Evolutionary conservation across 208 protist species (phyloP).

Genomic region (Crithidia acanthocephali): DNA sequence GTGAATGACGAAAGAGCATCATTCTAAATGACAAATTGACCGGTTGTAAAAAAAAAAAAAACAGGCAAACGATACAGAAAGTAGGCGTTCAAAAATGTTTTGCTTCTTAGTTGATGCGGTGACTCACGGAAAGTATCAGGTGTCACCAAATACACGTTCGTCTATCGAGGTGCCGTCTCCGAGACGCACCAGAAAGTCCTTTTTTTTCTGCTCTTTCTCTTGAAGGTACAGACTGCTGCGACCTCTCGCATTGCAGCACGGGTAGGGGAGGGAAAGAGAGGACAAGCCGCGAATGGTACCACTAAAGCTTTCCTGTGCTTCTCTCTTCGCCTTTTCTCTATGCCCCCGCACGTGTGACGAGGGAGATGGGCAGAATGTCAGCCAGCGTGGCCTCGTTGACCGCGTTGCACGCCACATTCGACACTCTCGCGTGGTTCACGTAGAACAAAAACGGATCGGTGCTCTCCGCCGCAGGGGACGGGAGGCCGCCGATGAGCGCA

Average conservation of each 20-base stretch:
- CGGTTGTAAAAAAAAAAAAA: background rate
- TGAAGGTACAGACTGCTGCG: no score
- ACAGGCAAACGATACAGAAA: slow-evolving; percentile 1
- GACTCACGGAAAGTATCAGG: background rate
- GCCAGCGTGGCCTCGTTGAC: slow-evolving; percentile 29
- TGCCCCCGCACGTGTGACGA: slow-evolving; percentile 23
- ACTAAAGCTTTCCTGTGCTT: background rate
- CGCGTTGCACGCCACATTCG: slow-evolving; percentile 39
- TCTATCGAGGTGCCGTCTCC: background rate
- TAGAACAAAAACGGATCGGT: slow-evolving; percentile 53
- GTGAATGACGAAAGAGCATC: background rate
- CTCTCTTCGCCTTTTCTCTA: background rate
- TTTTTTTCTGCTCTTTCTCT: background rate
- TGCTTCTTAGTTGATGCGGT: no score
- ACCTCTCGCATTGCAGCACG: background rate
- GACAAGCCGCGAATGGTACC: no score
- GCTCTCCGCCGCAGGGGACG: slow-evolving; percentile 18
- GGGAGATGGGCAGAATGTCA: slow-evolving; percentile 33
- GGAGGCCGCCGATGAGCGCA: slow-evolving; percentile 37
- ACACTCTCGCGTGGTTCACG: slow-evolving; percentile 61
- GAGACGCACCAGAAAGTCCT: background rate
- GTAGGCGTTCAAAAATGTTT: background rate
- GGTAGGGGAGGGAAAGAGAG: background rate
- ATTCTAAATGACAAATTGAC: background rate
- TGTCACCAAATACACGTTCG: background rate